Conservation (phyloP, 2,329 filamentous ascomycete species). For the Rasamsonia emersonii region DNA sequence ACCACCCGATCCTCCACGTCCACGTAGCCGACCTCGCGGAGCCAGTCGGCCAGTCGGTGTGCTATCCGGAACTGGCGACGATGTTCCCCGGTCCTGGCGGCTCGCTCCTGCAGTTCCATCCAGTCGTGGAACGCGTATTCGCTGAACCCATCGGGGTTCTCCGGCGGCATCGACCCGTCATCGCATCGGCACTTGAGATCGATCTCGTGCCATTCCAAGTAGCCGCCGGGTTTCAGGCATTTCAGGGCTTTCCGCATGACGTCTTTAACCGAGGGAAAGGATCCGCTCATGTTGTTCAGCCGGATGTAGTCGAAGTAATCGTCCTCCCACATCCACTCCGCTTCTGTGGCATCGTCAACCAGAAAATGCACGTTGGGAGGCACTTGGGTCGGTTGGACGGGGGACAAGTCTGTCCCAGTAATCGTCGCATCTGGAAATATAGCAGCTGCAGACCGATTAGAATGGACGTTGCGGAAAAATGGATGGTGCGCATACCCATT, state of each 20-base stretch:
- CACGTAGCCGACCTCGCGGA: constrained; percentile 49
- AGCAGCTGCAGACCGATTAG: constrained; percentile 15
- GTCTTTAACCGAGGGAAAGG: constrained; percentile 48
- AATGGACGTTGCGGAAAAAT: constrained; percentile 7
- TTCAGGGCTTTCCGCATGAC: constrained; percentile 34
- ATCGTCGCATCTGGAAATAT: constrained; percentile 51
- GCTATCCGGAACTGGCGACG: constrained; percentile 44
- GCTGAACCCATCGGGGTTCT: constrained; percentile 31
- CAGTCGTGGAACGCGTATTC: constrained; percentile 39
- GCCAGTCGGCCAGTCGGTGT: constrained; percentile 45
- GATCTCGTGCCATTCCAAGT: constrained; percentile 36
- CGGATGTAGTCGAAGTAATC: constrained; percentile 52
- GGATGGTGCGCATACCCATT: constrained; percentile 40
- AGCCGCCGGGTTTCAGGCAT: constrained; percentile 42
- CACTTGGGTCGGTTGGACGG: constrained; percentile 57
- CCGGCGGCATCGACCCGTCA: constrained; percentile 44
- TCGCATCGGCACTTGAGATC: constrained; percentile 43
- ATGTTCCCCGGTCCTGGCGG: constrained; percentile 38
- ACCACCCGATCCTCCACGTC: constrained; percentile 46
- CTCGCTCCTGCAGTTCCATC: constrained; percentile 33
- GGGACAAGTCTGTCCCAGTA: constrained; percentile 58
- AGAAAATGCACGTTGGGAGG: constrained; percentile 67
- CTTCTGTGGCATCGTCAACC: constrained; percentile 58
- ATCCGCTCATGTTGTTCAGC: constrained; percentile 49
- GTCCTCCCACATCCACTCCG: constrained; percentile 49